Conservation (phyloP, 176 grass and related monocot genomes). For the Cenchrus purpureus region DNA sequence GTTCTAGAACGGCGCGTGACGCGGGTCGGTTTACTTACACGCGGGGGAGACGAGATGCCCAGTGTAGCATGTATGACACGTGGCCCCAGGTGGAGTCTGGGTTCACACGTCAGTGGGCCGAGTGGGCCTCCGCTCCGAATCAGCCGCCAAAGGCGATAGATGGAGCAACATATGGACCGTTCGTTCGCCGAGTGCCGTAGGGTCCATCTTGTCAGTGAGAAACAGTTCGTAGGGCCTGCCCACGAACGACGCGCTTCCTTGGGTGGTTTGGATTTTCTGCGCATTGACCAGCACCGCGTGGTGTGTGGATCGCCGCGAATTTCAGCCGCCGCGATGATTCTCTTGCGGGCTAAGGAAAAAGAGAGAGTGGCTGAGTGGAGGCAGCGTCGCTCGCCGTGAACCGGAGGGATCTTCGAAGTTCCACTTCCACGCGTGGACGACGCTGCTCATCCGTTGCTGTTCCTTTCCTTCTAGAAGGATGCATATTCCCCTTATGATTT, state of each 20-base stretch:
- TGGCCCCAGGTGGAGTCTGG: background rate
- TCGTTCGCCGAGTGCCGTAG: background rate
- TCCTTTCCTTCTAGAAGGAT: background rate
- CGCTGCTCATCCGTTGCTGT: constrained; percentile 20
- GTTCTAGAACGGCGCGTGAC: background rate
- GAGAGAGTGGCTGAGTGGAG: background rate
- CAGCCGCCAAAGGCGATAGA: background rate
- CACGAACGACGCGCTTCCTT: background rate
- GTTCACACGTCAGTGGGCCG: background rate
- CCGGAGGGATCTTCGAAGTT: background rate
- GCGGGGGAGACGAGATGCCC: background rate
- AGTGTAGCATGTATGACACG: background rate
- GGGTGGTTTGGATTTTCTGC: background rate
- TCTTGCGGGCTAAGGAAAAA: constrained; percentile 33
- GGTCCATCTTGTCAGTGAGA: background rate
- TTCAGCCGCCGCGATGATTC: constrained; percentile 14
- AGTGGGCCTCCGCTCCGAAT: background rate
- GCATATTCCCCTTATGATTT: background rate
- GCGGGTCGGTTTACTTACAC: background rate
- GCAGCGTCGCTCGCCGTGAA: background rate
- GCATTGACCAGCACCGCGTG: background rate
- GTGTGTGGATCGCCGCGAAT: background rate
- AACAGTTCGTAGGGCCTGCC: background rate
- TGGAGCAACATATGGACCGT: background rate
- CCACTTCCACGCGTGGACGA: constrained; percentile 27